phyloP scores from a whole-genome alignment of 2,329 filamentous ascomycete species.

The Thielaviopsis musarum region DNA sequence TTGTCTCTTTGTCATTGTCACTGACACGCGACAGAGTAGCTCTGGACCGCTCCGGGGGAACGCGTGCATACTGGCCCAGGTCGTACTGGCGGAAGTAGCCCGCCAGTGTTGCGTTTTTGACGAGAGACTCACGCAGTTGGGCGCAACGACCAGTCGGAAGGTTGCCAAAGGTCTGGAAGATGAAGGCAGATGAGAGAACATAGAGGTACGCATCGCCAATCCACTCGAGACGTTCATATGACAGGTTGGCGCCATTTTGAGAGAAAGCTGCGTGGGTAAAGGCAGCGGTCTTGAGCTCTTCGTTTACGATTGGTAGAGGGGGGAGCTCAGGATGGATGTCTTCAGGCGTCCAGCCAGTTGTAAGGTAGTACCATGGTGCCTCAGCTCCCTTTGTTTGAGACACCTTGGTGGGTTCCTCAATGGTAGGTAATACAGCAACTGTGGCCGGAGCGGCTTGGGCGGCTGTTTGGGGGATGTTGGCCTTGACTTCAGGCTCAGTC shows the following conservation, averaged over 20 bases:
- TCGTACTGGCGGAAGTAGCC: constrained; percentile 54
- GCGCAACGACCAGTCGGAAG: constrained; percentile 52
- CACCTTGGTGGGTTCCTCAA: background rate
- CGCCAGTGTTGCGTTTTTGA: constrained; percentile 66
- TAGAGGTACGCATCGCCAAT: constrained; percentile 79
- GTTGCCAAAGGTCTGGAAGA: constrained; percentile 53
- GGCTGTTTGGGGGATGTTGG: background rate
- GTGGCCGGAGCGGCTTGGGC: background rate
- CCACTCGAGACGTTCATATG: constrained; percentile 77
- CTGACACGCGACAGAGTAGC: constrained; percentile 20
- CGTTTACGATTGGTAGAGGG: constrained; percentile 45
- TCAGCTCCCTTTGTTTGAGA: constrained; percentile 7
- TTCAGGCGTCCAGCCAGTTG: constrained; percentile 33
- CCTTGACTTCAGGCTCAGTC: background rate
- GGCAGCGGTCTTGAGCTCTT: constrained; percentile 40
- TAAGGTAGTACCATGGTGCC: constrained; percentile 14
- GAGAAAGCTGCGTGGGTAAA: constrained; percentile 47
- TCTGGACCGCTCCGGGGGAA: constrained; percentile 25
- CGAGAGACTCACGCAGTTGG: constrained; percentile 59
- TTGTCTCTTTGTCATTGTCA: constrained; percentile 34
- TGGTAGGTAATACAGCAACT: background rate
- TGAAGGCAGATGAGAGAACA: constrained; percentile 55
- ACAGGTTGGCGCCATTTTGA: constrained; percentile 20
- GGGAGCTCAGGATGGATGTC: constrained; percentile 34
- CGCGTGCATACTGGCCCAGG: constrained; percentile 45